Base-by-base conservation (phyloP, 306 rosid genomes). In the Vigna mungo region DNA sequence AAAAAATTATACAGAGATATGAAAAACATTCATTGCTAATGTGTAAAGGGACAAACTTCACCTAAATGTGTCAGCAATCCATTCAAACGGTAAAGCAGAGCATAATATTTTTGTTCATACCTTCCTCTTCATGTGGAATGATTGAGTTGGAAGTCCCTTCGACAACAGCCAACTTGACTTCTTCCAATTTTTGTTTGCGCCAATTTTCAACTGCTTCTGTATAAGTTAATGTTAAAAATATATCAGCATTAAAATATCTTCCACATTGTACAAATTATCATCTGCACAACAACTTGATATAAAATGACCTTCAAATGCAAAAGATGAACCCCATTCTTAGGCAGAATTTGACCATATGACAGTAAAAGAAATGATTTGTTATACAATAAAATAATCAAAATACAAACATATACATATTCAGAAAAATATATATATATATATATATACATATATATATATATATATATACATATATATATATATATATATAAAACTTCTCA, bases 171-270 rank as follows among this genome's bases (percentile, higher is more conserved):
- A 85, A 72, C 78, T 85, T 89, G 60, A 88, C 82, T 84, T 82
- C 88, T 56, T 87, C 77, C 76, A 90, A 83, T 80, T 88, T 95
- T 86, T 92, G 89, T 71, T 77, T 79, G 68, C 96, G 89, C 98
- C 98, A 95, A 74, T 85, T 86, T 86, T 90, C 97, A 68, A 93
- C 79, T 20, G 86, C 86, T 70, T 85, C 97, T 95, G 90, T 32
- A 70, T n/a, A n/a, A 78, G 56, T 70, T 36, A 20, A 52, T 43
- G 34, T 76, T 55, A 68, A 79, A 36, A 72, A 46, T 23, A 76
- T 9, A 12, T 39, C 32, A 65, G 55, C 30, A 47, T 15, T 37
- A 73, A 61, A 72, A 63, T 52, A 77, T 66, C 77, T 72, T 25
- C 34, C 14, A 49, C 71, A 37, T 60, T 53, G n/a, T 23, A 54